Conservation (phyloP, 768 basidiomycete species). For the Suillus bovinus region DNA sequence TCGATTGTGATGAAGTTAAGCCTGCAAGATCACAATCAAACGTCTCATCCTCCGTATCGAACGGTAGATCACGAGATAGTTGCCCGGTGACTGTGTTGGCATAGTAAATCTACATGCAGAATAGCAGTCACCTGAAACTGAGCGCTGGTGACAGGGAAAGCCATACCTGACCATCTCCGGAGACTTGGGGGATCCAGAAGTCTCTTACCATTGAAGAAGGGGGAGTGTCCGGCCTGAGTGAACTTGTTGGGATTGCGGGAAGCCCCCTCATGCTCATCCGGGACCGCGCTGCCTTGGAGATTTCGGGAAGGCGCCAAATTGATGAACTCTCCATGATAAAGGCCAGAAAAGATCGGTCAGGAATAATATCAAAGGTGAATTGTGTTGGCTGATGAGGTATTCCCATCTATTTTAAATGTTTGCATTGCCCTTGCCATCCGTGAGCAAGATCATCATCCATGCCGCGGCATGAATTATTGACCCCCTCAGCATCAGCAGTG, state of each 20-base stretch:
- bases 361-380: not conserved
- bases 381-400: not conserved
- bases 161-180: slow-evolving; percentile 76
- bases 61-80: slow-evolving; percentile 78
- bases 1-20: slow-evolving; percentile 48
- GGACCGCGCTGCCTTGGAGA: slow-evolving; percentile 3
- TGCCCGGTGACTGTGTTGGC: slow-evolving; percentile 84
- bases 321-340: slow-evolving; percentile 23
- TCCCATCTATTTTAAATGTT: not conserved
- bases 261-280: slow-evolving; percentile 31
- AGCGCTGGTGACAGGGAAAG: slow-evolving; percentile 9
- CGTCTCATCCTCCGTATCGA: slow-evolving; percentile 57
- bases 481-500: not conserved
- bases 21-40: slow-evolving; percentile 59
- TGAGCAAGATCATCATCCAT: not conserved
- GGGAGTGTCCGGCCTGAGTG: slow-evolving; percentile 8
- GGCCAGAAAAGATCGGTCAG: slow-evolving; percentile 4
- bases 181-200: slow-evolving; percentile 91
- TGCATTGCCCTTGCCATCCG: not conserved
- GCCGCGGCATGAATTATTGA: not conserved
- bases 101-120: slow-evolving; percentile 76
- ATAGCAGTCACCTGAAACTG: not conserved
- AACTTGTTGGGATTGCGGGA: slow-evolving; percentile 25
- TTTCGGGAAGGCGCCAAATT: slow-evolving; percentile 10
- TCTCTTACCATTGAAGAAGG: slow-evolving; percentile 48